Evolutionary conservation across 2,329 filamentous ascomycete species (phyloP), one percentile per base, ranked within the genome.

Genomic region (Fusarium begoniae): DNA sequence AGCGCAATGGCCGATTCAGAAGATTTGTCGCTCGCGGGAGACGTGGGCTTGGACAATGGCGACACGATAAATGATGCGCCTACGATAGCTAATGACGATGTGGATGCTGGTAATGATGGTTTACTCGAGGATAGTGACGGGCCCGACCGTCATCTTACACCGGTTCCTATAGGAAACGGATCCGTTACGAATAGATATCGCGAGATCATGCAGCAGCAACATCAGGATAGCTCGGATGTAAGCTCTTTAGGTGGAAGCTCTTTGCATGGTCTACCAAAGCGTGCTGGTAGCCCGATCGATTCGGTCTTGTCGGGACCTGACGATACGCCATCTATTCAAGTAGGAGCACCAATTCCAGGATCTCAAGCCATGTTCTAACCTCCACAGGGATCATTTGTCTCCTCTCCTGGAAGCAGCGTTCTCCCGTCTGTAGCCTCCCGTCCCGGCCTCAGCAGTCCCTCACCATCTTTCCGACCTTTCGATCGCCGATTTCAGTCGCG

Each of bases 401-500:
- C 89, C 32, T 91, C 94, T 10, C 90, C 91, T n/a, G 89, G 91
- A 43, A 95, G 94, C 82, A 94, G 92, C 78, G 85, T 93, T 43
- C 87, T 94, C 35, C 90, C 91, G 8, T 91, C 92, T 41, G 86
- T 92, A 67, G 90, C 90, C 75, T 92, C 92, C 22, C 88, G 92
- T 66, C 88, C 90, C 26, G 88, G 90, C 69, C 83, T 93, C 44
- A 84, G 84, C 73, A 94, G 92, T 76, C 92, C 94, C 20, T 94
- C 93, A 22, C 93, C 93, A 26, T 95, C 94, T 22, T 93, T 98
- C 78, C 91, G 96, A 79, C 96, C 96, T 9, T 99, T 99, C 82
- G 96, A 99, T 81, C 91, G 94, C 73, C 91, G 96, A 63, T 99
- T 99, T 83, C 95, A 97, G 80, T 96, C 96, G 22, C 92, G 95